Base-by-base conservation (phyloP, 2,329 filamentous ascomycete species). In the Phyllosticta ampelicida region DNA sequence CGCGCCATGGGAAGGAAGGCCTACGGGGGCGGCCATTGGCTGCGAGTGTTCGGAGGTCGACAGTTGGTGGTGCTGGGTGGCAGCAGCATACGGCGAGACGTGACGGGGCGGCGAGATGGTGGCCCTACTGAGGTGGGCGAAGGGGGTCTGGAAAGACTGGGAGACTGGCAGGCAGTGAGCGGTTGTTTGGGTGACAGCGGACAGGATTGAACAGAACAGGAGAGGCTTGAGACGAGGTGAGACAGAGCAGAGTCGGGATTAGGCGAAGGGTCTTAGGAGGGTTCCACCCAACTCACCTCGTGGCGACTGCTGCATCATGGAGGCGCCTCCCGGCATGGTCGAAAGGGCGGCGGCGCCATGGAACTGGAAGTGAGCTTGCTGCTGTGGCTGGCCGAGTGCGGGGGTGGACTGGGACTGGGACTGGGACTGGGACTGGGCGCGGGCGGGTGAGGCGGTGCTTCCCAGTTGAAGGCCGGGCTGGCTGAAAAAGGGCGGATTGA, bases 1-100 rank as follows among this genome's bases (percentile, higher is more conserved):
- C 18, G 56, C 57, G 23, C 62, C 61, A 54, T 68, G 64, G 30
- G 63, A 62, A 62, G 72, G 65, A 80, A 82, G 20, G 81, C 73
- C 3, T 36, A 70, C 66, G 51, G 71, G 70, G 28, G 70, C 69
- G 53, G 69, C 71, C 72, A 74, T 74, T 53, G 71, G 67, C 59
- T 72, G 69, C 29, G 54, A 55, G 28, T 48, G 54, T 52, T 59
- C 53, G 28, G 53, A 29, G 51, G 65, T 63, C 44, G 65, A 62
- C 2, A 36, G 9, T 44, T 60, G 65, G 55, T 62, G 55, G 51
- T 30, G 21, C 23, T 48, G 54, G 54, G 64, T 65, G 20, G 71
- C 68, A 36, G 64, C 65, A 58, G 67, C 67, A 70, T 71, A 73
- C 51, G 70, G 65, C 56, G 68, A 66, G 51, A 65, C 66, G 60